A percentile compares a stretch with the other conserved stretches of the same genome.
Conservation (phyloP, 768 basidiomycete species). For the Coprinellus aureogranulatus region DNA sequence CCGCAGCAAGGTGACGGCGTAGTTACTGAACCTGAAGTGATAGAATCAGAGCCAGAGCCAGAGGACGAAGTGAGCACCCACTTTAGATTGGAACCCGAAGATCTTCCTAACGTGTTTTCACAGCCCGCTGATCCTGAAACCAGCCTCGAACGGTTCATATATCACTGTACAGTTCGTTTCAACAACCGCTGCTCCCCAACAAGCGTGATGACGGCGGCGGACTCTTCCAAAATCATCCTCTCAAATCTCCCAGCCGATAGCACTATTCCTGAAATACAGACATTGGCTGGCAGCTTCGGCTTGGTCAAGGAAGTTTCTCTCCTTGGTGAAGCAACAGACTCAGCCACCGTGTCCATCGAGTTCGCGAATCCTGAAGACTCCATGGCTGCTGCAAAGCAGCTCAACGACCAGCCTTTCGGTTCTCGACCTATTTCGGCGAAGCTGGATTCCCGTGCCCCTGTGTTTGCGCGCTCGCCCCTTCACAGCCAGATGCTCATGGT, state of each 20-base stretch:
- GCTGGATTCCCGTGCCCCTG: slow-evolving; percentile 21
- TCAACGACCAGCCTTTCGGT: slow-evolving; percentile 30
- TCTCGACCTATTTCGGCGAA: slow-evolving; percentile 24
- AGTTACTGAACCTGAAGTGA: not conserved
- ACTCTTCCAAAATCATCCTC: slow-evolving; percentile 37
- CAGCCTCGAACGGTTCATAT: slow-evolving; percentile 20
- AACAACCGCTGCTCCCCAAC: slow-evolving; percentile 29
- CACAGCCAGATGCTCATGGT: slow-evolving; percentile 7
- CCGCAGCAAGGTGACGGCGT: not conserved
- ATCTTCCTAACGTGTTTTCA: slow-evolving; percentile 11
- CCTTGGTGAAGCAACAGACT: slow-evolving; percentile 17
- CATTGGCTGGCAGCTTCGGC: slow-evolving; percentile 31
- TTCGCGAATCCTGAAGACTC: slow-evolving; percentile 31
- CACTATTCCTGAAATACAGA: slow-evolving; percentile 26
- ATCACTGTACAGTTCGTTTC: slow-evolving; percentile 32
- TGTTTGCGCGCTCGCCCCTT: slow-evolving; percentile 8
- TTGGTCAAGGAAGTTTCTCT: slow-evolving; percentile 19
- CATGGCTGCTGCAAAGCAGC: slow-evolving; percentile 26
- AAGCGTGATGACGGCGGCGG: slow-evolving; percentile 35
- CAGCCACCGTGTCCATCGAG: slow-evolving; percentile 23
- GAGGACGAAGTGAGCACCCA: not conserved
- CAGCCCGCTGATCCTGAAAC: slow-evolving; percentile 17
- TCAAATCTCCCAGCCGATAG: slow-evolving; percentile 38
- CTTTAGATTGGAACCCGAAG: not conserved
- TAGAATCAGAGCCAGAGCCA: not conserved